Percentiles rank a stretch among this genome's conserved stretches.
Conservation (phyloP, 2,329 filamentous ascomycete species). For the Fusarium foetens region DNA sequence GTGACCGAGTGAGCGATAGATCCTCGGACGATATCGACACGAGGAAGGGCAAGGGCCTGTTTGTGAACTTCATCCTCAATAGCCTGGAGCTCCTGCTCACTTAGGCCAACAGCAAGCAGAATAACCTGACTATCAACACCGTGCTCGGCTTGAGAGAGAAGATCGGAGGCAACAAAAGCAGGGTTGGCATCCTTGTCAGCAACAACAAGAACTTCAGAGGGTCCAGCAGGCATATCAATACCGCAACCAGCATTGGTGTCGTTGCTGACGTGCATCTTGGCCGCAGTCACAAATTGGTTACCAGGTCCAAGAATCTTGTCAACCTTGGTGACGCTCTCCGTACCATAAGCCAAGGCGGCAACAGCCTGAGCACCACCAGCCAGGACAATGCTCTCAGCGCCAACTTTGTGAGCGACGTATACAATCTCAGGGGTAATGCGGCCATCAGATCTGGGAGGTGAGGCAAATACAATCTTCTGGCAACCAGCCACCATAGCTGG, state of each 20-base stretch:
- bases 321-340: constrained; percentile 92
- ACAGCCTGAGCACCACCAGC: constrained; percentile 96
- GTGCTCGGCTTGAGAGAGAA: constrained; percentile 96
- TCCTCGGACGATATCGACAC: constrained; percentile 91
- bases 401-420: constrained; percentile 96
- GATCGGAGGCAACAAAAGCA: constrained; percentile 93
- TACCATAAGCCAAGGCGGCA: constrained; percentile 96
- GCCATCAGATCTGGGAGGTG: constrained; percentile 88
- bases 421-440: constrained; percentile 96
- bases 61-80: constrained; percentile 92
- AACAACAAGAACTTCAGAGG: constrained; percentile 95
- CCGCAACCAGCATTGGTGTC: constrained; percentile 94
- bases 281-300: constrained; percentile 98
- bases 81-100: constrained; percentile 75
- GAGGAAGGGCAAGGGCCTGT: constrained; percentile 86
- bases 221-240: constrained; percentile 98
- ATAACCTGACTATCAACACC: constrained; percentile 96
- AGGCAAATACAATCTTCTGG: constrained; percentile 92
- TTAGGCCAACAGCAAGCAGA: constrained; percentile 84
- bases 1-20: constrained; percentile 93
- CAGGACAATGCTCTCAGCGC: constrained; percentile 93
- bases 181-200: constrained; percentile 90
- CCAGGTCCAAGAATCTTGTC: constrained; percentile 98
- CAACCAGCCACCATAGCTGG: constrained; percentile 98
- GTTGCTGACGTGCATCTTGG: constrained; percentile 98